Evolutionary conservation across 2,329 filamentous ascomycete species (phyloP), one percentile per base, ranked within the genome.

Genomic region (Ascochyta fabae): DNA sequence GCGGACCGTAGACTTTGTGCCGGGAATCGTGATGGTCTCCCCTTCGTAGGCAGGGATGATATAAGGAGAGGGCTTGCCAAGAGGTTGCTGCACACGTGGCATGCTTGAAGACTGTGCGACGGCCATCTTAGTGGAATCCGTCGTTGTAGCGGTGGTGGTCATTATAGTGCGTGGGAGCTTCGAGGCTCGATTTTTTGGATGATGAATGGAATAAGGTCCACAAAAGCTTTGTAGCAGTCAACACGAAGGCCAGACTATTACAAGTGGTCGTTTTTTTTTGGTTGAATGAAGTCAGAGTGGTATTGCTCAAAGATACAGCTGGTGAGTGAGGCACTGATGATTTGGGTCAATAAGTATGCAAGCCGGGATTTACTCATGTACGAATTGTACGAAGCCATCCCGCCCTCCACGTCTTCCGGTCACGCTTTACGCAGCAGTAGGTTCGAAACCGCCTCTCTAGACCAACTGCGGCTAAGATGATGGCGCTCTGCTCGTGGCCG

Each of bases 31-130:
- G 4, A 65, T 50, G 12, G 54, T 36, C 24, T 64, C 60, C 41
- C 61, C 62, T 34, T 58, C 61, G 24, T 64, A 56, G 4, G 61
- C 59, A 19, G 61, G 53, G 29, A 65, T 56, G 26, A 64, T 56
- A 43, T 65, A 65, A 5, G 60, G 56, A 6, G 44, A 39, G 9
- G 58, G 51, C 23, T 47, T 57, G 26, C 60, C 60, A 29, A 52
- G 48, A 6, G 60, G 60, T 23, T 50, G 39, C 10, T 36, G 34
- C 13, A 59, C 48, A 16, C 55, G 54, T 33, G 60, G 60, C 13
- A 53, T 53, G 24, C 39, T 42, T 6, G 44, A 43, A n/a, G 43
- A 24, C 19, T 45, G 38, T 15, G 38, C 34, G 15, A 53, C 44
- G 12, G 44, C 50, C 44, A 53, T 53, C 7, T 43, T 53, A 16